Evolutionary conservation across 176 grass and related monocot species (phyloP).

Genomic region (Oryza glumipatula): DNA sequence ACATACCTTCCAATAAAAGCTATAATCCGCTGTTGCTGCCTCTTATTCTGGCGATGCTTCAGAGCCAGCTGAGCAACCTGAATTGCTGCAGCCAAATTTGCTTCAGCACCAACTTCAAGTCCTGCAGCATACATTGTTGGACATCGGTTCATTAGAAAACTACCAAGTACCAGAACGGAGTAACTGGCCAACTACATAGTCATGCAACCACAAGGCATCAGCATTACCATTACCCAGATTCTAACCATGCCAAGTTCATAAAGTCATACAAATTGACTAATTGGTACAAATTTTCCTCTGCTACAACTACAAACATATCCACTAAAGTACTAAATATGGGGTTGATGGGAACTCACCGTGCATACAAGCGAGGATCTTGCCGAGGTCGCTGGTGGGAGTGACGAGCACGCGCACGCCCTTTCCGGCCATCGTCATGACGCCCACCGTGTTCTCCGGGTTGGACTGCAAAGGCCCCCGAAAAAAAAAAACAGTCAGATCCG

Average conservation of each 20-base stretch:
- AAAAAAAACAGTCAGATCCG: constrained; percentile 40
- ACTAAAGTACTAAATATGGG: neutral
- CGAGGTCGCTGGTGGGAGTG: constrained; percentile 98
- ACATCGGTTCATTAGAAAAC: neutral
- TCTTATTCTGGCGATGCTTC: constrained; percentile 99
- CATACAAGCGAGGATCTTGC: constrained; percentile 99
- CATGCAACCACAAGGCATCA: neutral
- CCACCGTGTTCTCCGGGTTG: constrained; percentile 98
- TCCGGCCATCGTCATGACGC: constrained; percentile 97
- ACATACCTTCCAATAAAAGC: constrained; percentile 94
- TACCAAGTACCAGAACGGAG: neutral
- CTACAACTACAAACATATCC: neutral
- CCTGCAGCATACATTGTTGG: constrained; percentile 47
- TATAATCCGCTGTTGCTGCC: constrained; percentile 95
- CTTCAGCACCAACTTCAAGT: constrained; percentile 88
- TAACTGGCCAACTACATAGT: neutral
- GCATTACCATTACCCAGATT: neutral
- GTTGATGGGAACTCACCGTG: constrained; percentile 61
- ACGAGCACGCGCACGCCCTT: constrained; percentile 96
- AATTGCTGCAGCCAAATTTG: constrained; percentile 83
- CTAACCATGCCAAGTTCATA: neutral
- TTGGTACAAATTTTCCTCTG: neutral
- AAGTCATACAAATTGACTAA: neutral
- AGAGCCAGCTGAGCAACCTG: constrained; percentile 96
- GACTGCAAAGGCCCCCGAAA: constrained; percentile 57